Evolutionary conservation across 2,329 filamentous ascomycete genomes (phyloP), one percentile per base, ranked within the genome.

Genomic region (Colletotrichum tropicale): DNA sequence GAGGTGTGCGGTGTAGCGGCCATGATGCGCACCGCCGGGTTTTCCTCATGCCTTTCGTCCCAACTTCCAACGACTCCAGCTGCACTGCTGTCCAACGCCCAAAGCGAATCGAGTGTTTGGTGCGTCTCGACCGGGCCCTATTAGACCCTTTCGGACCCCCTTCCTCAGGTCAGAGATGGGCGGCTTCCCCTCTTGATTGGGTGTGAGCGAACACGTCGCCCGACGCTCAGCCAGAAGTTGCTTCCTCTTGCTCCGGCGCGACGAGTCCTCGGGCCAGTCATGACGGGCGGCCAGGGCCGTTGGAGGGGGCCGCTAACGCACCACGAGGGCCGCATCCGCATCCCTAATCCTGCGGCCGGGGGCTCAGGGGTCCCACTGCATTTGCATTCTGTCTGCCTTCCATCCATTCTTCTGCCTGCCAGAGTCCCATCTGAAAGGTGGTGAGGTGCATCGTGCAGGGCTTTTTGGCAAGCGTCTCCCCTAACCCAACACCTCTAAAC

Each of bases 91-190:
- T 77, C 76, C 76, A 77, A 77, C 74, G 61, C 26, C 26, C 74
- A 58, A 65, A 64, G 32, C 65, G 26, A 52, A 82, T 79, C 81
- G 81, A 81, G 80, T 80, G 76, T 79, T 69, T 67, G 77, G 78
- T 76, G 78, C 75, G 78, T 81, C 79, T 77, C 70, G 79, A 32
- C 68, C 79, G 79, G 76, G 78, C 56, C 79, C 78, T 79, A 80
- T 81, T 74, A 66, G 64, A 79, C 79, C 79, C 79, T 73, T 77
- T 78, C 76, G 77, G 77, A 77, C 32, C 26, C 67, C 58, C 32
- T 48, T 69, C 64, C 32, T 12, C 21, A 48, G 77, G 79, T 77
- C 66, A 30, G 32, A 24, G 43, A 68, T 26, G 62, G 52, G 65
- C 43, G 69, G 30, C 26, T 58, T 26, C 52, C 18, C 16, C 76